Conservation (phyloP, 345 rosid species). For the Turnera subulata region DNA sequence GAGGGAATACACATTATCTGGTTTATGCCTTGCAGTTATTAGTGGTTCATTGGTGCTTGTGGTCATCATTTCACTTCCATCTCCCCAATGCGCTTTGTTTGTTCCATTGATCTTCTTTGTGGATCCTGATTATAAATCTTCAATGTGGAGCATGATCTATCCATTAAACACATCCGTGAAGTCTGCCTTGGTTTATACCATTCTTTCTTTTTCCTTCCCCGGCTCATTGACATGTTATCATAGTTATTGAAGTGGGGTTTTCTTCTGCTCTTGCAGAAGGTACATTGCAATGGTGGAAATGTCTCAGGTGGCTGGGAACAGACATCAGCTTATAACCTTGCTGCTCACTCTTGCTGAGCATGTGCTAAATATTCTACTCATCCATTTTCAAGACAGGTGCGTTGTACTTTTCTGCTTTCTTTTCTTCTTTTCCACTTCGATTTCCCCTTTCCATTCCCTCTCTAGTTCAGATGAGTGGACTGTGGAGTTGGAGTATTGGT, state of each 20-base stretch:
- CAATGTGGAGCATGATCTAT: not conserved
- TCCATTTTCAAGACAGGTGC: slow-evolving; percentile 85
- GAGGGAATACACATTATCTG: not conserved
- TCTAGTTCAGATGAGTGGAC: not conserved
- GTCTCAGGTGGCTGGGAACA: slow-evolving; percentile 74
- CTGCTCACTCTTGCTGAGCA: slow-evolving; percentile 76
- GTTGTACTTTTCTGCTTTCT: not conserved
- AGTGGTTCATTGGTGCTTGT: not conserved
- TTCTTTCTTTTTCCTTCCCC: not conserved
- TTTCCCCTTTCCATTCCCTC: not conserved
- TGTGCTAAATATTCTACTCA: slow-evolving; percentile 60
- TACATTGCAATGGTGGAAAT: slow-evolving; percentile 90
- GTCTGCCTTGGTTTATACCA: not conserved
- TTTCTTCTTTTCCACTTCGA: not conserved
- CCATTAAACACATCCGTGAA: not conserved
- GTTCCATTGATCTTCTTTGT: not conserved
- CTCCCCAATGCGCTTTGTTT: not conserved
- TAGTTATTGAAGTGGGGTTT: too few relatives aligned
- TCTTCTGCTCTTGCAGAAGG: slow-evolving; percentile 56
- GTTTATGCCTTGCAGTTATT: not conserved
- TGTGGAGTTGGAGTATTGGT: not conserved
- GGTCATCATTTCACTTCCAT: not conserved
- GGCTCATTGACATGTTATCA: not conserved
- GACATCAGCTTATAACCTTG: slow-evolving; percentile 69
- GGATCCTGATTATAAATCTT: not conserved